Base-by-base conservation (phyloP, 176 grass and related monocot genomes). In the Musa acuminata region DNA sequence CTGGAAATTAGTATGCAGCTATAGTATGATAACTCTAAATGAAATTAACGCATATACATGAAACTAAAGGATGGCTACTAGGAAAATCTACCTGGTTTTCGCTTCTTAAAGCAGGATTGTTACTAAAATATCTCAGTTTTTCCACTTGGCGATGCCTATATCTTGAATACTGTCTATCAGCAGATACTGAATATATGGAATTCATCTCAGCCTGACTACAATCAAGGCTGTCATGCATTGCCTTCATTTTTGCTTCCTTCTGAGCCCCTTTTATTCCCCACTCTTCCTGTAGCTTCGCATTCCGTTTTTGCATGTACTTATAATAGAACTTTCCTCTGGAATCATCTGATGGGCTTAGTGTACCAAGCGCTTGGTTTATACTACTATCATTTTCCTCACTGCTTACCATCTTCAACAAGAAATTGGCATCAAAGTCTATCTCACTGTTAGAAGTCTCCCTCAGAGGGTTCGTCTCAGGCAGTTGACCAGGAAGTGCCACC, bases 321-420 rank as follows among this genome's bases (percentile, higher is more conserved):
- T 98, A 90, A 83, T 98, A 98, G 26, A 87, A 98, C 52, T 91
- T 98, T 85, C 94, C 94, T 85, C 86, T 89, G 4, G 84, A 87
- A 66, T 98, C 94, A 78, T 98, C 88, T 53, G 75, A 77, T 73
- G 88, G 58, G 79, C 86, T 91, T 35, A 88, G 77, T 63, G 85
- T 86, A 67, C 78, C 81, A 74, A 75, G 71, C 26, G 92, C 86
- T 73, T 89, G 81, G 63, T 81, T 77, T 82, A 75, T 29, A 69
- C 43, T 87, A 60, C 77, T 51, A 71, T 20, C 77, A 80, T 80
- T 80, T 55, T 80, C 84, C 77, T 86, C 66, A 55, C 72, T 82
- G 51, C 82, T 80, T 83, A 84, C 87, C 81, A 90, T 92, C 88
- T 90, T 92, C 80, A 90, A 74, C 84, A 87, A 82, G 51, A 90